Base-by-base conservation (phyloP, 768 basidiomycete genomes). In the Galerina marginata region DNA sequence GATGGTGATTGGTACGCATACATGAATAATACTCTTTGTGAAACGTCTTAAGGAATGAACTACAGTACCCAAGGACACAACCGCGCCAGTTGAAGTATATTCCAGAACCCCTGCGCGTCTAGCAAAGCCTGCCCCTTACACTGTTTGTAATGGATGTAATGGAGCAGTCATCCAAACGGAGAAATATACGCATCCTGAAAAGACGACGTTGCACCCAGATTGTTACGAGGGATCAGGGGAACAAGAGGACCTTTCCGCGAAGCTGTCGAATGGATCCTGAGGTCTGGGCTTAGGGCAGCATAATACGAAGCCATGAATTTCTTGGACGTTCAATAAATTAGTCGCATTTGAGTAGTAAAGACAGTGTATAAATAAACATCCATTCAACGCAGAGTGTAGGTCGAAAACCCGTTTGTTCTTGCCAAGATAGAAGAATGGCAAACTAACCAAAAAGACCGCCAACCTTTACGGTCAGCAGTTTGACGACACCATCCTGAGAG, bases 101-200 rank as follows among this genome's bases (percentile, higher is more conserved):
- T 45, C 60, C 16, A 61, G 38, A 62, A 36, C 20, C 44, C 54
- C 16, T 16, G 23, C 51, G 9, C 59, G 60, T 7, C 9, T 39
- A 40, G 12, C 49, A 23, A 59, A 55, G 38, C 54, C 60, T 29
- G 25, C 26, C 5, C 65, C 65, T 9, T 66, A 66, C 50, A 15
- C 45, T 11, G 53, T 64, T 11, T 66, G 62, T 42, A 52, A 54
- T 20, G 59, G 56, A 5, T 66, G 65, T 37, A 61, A 66, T 3
- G 60, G 54, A 29, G 54, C 58, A 16, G 84, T 62, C n/a, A 52
- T 23, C 5, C 44, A 39, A 20, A 36, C 33, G 4, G 20, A 23
- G 16, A 23, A n/a, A 3, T 44, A 20, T 37, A 59, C 50, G 12
- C 51, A 58, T 10, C 45, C 51, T 6, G 39, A 51, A 16, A 60